Evolutionary conservation across 129 eudicot species (phyloP), one percentile per base, ranked within the genome.

Genomic region (Chrysanthemum seticuspe): DNA sequence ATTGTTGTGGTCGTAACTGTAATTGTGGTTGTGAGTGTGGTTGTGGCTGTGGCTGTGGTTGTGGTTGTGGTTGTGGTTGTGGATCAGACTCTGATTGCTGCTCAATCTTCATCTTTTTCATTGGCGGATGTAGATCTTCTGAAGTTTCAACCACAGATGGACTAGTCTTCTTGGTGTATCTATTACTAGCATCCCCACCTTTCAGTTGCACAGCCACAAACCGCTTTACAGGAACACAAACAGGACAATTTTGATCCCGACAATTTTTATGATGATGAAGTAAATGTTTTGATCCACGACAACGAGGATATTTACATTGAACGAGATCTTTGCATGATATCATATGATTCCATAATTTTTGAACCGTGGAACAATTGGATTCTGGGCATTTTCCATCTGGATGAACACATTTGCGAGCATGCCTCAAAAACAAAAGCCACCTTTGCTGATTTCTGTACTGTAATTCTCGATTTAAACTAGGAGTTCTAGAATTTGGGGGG

Each of bases 371-470:
- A 82, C 98, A 93, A 60, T 79, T 44, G 40, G 68, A 51, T 48
- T 74, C 88, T 16, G 80, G 87, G 66, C 98, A 90, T 77, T 85
- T 86, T 67, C 97, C 96, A 57, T 77, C 82, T 44, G 93, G 92
- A 27, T 84, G 74, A 54, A 44, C 72, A 71, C 98, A 93, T 14
- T 74, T 74, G 61, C 96, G 92, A 44, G 98, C 98, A 87, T 93
- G 98, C 56, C 76, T 70, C 83, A 93, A 74, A 75, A 90, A 87
- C 74, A 93, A 81, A 11, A 93, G 68, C 98, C 98, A 93, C 66
- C 81, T 86, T 77, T 68, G 82, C 80, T 90, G 92, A 59, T 93
- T 76, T 69, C 11, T 74, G 76, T 29, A 86, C 63, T 85, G 85
- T 73, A 76, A 72, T 45, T 87, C 96, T 56, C 77, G 82, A 70